Conservation (phyloP, 2,329 filamentous ascomycete species). For the Exophiala lecanii-corni region DNA sequence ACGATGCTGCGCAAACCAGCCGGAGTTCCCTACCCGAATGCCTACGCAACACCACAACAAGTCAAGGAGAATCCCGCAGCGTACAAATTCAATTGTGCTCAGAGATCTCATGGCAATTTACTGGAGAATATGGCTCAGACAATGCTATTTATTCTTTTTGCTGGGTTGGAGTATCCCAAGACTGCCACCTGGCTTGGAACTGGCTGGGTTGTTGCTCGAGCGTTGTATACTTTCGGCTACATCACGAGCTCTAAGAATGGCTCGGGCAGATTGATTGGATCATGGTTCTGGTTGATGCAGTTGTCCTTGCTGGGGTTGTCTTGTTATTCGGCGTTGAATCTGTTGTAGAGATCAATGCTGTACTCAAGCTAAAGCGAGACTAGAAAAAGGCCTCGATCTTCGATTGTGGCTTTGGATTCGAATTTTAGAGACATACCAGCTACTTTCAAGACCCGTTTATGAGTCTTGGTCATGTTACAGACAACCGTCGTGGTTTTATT, state of each 20-base stretch:
- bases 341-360: conserved; percentile 13
- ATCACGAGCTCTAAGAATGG: conserved; percentile 31
- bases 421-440: too few species aligned
- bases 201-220: conserved; percentile 48
- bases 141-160: conserved; percentile 49
- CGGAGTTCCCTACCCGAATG: conserved; percentile 54
- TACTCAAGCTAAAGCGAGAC: too few species aligned
- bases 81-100: conserved; percentile 50
- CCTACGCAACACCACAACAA: conserved; percentile 54
- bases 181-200: conserved; percentile 43
- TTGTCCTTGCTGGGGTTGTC: conserved; percentile 33
- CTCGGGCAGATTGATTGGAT: conserved; percentile 34
- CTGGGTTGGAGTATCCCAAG: conserved; percentile 51
- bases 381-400: too few species aligned
- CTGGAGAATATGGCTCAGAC: conserved; percentile 54
- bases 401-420: too few species aligned
- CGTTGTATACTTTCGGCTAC: conserved; percentile 48
- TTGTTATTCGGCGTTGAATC: conserved; percentile 16
- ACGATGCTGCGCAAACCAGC: conserved; percentile 46
- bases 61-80: conserved; percentile 45
- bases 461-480: too few species aligned
- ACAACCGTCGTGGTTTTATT: too few species aligned
- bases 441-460: too few species aligned
- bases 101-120: conserved; percentile 56
- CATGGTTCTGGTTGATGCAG: conserved; percentile 38